These are phyloP conservation scores for Pharus latifolius DNA, from an alignment of 176 grass and related monocot species.

Conservation along the genomic window DNA sequence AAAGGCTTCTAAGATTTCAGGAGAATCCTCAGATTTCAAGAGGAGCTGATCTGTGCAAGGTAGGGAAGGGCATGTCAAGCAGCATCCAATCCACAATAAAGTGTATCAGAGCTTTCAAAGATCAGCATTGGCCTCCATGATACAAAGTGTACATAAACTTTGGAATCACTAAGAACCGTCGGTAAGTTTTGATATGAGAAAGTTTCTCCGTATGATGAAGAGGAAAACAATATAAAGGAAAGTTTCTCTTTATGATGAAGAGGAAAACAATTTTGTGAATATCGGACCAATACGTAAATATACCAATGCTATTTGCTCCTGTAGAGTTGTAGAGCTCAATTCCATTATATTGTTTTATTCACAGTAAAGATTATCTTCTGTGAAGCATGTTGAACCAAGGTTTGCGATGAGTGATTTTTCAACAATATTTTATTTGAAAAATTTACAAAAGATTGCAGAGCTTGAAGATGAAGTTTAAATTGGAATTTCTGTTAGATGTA, in stretches of 20 bases:
- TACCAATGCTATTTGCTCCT: background rate
- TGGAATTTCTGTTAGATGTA: too few relatives aligned
- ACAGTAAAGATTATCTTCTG: too few relatives aligned
- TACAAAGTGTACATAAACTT: constrained; percentile 1
- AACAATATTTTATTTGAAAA: too few relatives aligned
- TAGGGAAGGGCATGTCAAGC: constrained; percentile 42
- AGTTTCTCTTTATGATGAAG: background rate
- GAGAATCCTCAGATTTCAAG: constrained; percentile 23
- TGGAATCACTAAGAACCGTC: too few relatives aligned
- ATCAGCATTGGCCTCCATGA: constrained; percentile 51
- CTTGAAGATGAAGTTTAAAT: too few relatives aligned
- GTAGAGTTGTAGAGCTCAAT: background rate
- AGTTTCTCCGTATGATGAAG: background rate
- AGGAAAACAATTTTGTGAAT: too few relatives aligned
- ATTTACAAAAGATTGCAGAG: too few relatives aligned
- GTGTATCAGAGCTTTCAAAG: constrained; percentile 61
- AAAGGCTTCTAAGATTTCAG: constrained; percentile 34
- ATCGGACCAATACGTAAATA: constrained; percentile 8
- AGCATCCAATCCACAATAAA: constrained; percentile 49
- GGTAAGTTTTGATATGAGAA: constrained; percentile 1
- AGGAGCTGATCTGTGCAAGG: constrained; percentile 36
- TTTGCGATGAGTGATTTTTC: too few relatives aligned
- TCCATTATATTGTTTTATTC: background rate
- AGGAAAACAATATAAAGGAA: too few relatives aligned
- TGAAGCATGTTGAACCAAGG: too few relatives aligned